phyloP scores from a whole-genome alignment of 352 stramenopile species.

The Globisporangium apiculatum region DNA sequence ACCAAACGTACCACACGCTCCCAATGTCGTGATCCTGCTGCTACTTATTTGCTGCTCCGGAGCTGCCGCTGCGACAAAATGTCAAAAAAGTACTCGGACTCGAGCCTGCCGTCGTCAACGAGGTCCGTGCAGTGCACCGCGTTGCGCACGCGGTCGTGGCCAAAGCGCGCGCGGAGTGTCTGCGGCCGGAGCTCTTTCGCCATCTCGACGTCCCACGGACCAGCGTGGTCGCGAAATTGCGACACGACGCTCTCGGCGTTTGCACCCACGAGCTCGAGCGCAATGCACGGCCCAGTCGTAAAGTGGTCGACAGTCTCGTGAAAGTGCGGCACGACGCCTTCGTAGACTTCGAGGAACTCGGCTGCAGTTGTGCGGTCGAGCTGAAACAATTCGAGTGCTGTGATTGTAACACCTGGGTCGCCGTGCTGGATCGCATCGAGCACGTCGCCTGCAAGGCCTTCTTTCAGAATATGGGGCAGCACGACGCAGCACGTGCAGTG shows the following conservation, averaged over 20 bases:
- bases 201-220: conserved; percentile 90
- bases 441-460: conserved; percentile 70
- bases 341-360: conserved; percentile 91
- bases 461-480: conserved; percentile 90
- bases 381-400: conserved; percentile 85
- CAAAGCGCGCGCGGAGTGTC: conserved; percentile 88
- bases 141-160: conserved; percentile 82
- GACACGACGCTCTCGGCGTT: conserved; percentile 43
- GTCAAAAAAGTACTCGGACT: conserved; percentile 93
- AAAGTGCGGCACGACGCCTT: conserved; percentile 90
- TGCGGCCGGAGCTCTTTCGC: conserved; percentile 88
- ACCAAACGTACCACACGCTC: not conserved
- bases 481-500: conserved; percentile 91
- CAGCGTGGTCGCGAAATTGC: conserved; percentile 78
- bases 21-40: not conserved
- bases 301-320: conserved; percentile 88
- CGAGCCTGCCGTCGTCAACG: conserved; percentile 82
- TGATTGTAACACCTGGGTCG: conserved; percentile 60
- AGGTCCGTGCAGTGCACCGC: conserved; percentile 93
- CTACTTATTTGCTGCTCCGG: conserved; percentile 1
- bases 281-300: conserved; percentile 81
- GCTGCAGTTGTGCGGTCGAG: conserved; percentile 81
- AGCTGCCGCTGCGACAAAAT: conserved; percentile 77
- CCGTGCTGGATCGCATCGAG: conserved; percentile 74
- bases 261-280: conserved; percentile 81